Evolutionary conservation across 2,329 filamentous ascomycete species (phyloP).

Genomic region (Alternaria postmessia): DNA sequence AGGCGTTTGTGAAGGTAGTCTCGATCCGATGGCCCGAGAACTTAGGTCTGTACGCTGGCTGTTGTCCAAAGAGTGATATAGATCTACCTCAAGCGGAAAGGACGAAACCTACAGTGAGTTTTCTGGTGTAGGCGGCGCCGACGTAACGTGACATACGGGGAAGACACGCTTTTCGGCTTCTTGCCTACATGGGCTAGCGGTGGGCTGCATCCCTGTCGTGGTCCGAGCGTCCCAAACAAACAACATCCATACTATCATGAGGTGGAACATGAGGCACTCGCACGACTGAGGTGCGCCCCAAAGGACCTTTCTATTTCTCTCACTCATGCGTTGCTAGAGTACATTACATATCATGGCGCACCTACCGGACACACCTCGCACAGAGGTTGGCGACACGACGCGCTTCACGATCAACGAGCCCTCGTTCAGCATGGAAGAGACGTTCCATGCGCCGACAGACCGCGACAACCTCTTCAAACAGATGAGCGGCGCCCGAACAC

Average conservation of each 20-base stretch:
- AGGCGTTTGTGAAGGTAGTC: neutral
- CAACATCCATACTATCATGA: conserved; percentile 29
- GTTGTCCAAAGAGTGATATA: neutral
- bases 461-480: conserved; percentile 76
- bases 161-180: conserved; percentile 20
- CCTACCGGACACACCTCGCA: conserved; percentile 83
- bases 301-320: conserved; percentile 30
- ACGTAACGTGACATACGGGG: conserved; percentile 27
- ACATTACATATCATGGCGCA: conserved; percentile 51
- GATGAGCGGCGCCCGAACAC: conserved; percentile 74
- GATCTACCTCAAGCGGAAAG: neutral
- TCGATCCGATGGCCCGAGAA: neutral
- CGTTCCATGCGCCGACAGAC: conserved; percentile 80
- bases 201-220: conserved; percentile 13
- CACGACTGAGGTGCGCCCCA: conserved; percentile 22
- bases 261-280: conserved; percentile 12
- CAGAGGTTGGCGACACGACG: conserved; percentile 83
- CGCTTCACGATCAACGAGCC: conserved; percentile 72
- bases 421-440: conserved; percentile 86
- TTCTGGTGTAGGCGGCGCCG: conserved; percentile 24
- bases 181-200: conserved; percentile 23
- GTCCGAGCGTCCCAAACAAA: conserved; percentile 27
- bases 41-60: neutral
- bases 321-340: conserved; percentile 39
- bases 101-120: neutral